Evolutionary conservation across 306 rosid genomes (phyloP).

Genomic region (Sechiopsis laciniata): DNA sequence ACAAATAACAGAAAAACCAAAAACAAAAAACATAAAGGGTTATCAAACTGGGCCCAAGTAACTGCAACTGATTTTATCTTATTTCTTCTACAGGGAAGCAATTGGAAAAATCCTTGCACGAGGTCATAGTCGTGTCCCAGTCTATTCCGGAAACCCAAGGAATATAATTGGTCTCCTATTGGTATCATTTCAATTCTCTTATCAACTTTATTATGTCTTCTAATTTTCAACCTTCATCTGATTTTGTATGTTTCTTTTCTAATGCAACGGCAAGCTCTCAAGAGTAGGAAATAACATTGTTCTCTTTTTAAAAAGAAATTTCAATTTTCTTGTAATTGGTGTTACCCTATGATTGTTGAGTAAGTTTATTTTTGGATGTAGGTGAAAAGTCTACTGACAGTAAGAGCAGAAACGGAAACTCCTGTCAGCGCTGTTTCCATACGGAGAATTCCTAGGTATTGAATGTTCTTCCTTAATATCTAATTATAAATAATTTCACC

Average conservation of each 20-base stretch:
- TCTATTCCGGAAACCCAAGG: constrained; percentile 42
- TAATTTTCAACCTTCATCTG: constrained; percentile 13
- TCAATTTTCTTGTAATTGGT: neutral
- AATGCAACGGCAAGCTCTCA: constrained; percentile 18
- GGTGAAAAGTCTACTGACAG: constrained; percentile 56
- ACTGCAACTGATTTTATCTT: neutral
- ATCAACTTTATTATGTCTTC: neutral
- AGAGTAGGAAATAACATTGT: neutral
- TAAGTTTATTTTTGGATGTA: constrained; percentile 11
- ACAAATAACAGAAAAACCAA: neutral
- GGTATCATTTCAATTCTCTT: constrained; percentile 24
- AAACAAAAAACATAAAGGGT: neutral
- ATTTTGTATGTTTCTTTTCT: constrained; percentile 9
- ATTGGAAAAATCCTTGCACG: constrained; percentile 56
- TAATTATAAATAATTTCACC: constrained; percentile 7
- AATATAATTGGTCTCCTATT: constrained; percentile 44
- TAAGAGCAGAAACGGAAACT: constrained; percentile 48
- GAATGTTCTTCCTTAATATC: neutral
- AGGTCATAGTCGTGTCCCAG: constrained; percentile 49
- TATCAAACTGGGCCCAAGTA: neutral
- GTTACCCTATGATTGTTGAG: neutral
- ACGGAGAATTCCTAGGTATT: constrained; percentile 42
- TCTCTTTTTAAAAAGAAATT: constrained; percentile 11
- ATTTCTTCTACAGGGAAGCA: constrained; percentile 36
- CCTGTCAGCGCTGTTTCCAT: constrained; percentile 49